These are phyloP conservation scores for Dictyostelium brefeldianum DNA, from an alignment of 78 protist genomes.

Conservation along the genomic window DNA sequence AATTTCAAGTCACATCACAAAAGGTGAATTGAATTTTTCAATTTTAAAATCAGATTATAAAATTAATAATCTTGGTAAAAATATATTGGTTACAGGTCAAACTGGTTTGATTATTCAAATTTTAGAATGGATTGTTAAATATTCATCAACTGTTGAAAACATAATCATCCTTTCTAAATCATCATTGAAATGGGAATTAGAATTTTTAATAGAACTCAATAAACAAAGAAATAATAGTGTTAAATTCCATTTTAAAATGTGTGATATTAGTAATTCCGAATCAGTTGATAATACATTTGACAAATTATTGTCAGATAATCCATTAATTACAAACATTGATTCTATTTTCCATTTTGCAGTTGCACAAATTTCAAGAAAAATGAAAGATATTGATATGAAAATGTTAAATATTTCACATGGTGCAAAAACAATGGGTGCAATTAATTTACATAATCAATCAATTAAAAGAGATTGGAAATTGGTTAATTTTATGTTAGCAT, in stretches of 20 bases:
- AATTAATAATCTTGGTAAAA: too few relatives aligned
- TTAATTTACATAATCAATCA: slow-evolving; percentile 56
- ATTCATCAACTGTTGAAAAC: too few relatives aligned
- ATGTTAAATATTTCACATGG: background rate
- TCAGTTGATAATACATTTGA: background rate
- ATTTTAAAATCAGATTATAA: too few relatives aligned
- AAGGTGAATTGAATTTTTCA: too few relatives aligned
- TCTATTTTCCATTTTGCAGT: slow-evolving; percentile 56
- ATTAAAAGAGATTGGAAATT: background rate
- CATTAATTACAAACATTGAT: slow-evolving; percentile 2
- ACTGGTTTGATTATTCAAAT: too few relatives aligned
- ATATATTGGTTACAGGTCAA: too few relatives aligned
- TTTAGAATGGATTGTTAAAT: too few relatives aligned
- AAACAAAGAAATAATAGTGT: background rate
- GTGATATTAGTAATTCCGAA: background rate
- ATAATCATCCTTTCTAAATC: too few relatives aligned
- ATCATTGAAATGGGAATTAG: too few relatives aligned
- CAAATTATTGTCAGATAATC: background rate
- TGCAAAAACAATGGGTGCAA: slow-evolving; percentile 81
- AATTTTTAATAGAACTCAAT: too few relatives aligned
- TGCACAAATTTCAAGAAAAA: background rate
- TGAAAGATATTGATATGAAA: background rate
- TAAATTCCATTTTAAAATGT: background rate
- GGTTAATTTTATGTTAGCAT: slow-evolving; percentile 54
- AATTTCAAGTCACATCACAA: too few relatives aligned